phyloP scores from a whole-genome alignment of 352 stramenopile species.

The Thraustochytrium striatum region DNA sequence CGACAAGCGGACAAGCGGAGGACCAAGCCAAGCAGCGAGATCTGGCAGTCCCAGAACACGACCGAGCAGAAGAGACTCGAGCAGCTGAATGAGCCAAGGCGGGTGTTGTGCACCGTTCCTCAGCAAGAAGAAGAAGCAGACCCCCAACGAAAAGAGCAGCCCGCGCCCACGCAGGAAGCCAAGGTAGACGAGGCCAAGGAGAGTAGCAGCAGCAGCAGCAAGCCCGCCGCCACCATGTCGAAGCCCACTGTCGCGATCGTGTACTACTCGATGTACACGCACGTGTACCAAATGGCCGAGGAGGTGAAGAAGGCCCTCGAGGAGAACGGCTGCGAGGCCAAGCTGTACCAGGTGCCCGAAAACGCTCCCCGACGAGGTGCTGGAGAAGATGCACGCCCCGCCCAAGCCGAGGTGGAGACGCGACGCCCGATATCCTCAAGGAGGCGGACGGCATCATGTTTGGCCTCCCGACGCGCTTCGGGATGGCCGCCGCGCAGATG shows the following conservation, averaged over 20 bases:
- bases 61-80: too few species aligned
- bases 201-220: too few species aligned
- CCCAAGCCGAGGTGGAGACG: conserved; percentile 55
- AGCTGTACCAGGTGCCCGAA: conserved; percentile 69
- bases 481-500: conserved; percentile 65
- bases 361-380: conserved; percentile 70
- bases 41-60: too few species aligned
- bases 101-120: too few species aligned
- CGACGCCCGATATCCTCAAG: conserved; percentile 61
- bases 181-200: background rate
- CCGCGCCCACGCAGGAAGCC: background rate
- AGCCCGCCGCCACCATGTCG: background rate
- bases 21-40: background rate
- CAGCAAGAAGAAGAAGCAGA: too few species aligned
- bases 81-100: too few species aligned
- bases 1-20: too few species aligned
- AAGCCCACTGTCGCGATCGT: conserved; percentile 7
- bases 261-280: conserved; percentile 65
- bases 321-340: conserved; percentile 58
- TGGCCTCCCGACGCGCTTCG: conserved; percentile 72
- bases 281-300: conserved; percentile 71
- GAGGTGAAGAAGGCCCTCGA: conserved; percentile 70
- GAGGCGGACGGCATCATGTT: conserved; percentile 77
- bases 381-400: conserved; percentile 68
- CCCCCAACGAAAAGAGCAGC: background rate